Evolutionary conservation across 257 asterid genomes (phyloP).

Genomic region (Forsythia suspensa): DNA sequence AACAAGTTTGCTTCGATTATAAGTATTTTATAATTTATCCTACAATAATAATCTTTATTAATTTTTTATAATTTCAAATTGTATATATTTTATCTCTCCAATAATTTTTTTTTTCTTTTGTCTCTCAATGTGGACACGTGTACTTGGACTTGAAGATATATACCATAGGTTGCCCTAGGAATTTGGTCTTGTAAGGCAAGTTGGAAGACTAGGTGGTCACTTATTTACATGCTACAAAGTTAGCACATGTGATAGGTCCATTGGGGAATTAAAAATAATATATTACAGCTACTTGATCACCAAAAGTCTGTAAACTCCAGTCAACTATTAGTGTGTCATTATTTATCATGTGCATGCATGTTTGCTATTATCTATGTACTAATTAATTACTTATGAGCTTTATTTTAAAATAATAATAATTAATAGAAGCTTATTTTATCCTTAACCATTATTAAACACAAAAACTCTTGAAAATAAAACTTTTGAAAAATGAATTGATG

Average conservation of each 20-base stretch:
- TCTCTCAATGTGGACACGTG: background rate
- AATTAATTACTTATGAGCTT: too few species aligned
- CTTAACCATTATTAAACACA: too few species aligned
- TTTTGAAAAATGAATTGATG: background rate
- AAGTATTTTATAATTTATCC: background rate
- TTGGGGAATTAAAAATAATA: background rate
- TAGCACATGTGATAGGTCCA: background rate
- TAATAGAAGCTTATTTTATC: background rate
- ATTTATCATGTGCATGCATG: background rate
- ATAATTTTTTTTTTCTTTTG: too few species aligned
- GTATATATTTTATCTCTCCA: too few species aligned
- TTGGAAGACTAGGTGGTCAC: background rate
- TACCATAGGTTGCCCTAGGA: background rate
- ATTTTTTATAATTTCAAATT: too few species aligned
- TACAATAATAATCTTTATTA: background rate
- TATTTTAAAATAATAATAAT: too few species aligned
- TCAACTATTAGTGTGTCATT: background rate
- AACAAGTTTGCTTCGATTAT: background rate
- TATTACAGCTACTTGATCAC: background rate
- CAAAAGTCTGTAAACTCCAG: background rate
- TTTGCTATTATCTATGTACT: too few species aligned
- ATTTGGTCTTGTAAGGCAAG: background rate
- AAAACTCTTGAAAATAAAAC: background rate
- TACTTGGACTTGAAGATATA: background rate
- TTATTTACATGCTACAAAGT: too few species aligned